These are phyloP conservation scores for Crithidia expoeki DNA, from an alignment of 208 protist genomes.

Conservation along the genomic window DNA sequence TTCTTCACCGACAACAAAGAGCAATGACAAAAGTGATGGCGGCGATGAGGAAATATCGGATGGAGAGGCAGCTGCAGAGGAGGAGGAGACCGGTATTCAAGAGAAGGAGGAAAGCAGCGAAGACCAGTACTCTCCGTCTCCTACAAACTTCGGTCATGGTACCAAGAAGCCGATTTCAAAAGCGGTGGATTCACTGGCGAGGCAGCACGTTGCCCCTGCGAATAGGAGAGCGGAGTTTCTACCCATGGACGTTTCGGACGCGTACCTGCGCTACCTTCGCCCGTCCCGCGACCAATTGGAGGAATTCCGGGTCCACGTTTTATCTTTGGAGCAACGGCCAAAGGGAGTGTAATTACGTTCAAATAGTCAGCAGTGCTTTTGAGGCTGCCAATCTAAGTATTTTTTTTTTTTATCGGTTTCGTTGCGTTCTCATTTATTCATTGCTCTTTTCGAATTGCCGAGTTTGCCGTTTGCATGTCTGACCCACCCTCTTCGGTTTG, in stretches of 20 bases:
- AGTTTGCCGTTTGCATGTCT: too few species aligned
- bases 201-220: neutral
- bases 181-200: conserved; percentile 6
- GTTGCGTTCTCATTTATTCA: too few species aligned
- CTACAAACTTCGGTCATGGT: neutral
- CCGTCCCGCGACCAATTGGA: neutral
- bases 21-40: neutral
- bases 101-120: conserved; percentile 15
- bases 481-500: too few species aligned
- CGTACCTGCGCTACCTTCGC: conserved; percentile 2
- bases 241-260: neutral
- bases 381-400: too few species aligned
- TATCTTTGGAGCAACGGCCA: neutral
- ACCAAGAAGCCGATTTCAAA: conserved; percentile 3
- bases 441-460: too few species aligned
- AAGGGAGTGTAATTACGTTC: too few species aligned
- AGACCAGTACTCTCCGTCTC: conserved; percentile 1
- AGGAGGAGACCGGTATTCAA: neutral
- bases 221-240: neutral
- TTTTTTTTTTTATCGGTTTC: too few species aligned
- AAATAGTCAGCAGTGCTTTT: too few species aligned
- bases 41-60: neutral
- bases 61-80: neutral
- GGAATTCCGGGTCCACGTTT: conserved; percentile 8
- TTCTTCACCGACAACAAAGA: too few species aligned